Conservation (phyloP, 331 rosid genomes). For the Stylosanthes scabra region DNA sequence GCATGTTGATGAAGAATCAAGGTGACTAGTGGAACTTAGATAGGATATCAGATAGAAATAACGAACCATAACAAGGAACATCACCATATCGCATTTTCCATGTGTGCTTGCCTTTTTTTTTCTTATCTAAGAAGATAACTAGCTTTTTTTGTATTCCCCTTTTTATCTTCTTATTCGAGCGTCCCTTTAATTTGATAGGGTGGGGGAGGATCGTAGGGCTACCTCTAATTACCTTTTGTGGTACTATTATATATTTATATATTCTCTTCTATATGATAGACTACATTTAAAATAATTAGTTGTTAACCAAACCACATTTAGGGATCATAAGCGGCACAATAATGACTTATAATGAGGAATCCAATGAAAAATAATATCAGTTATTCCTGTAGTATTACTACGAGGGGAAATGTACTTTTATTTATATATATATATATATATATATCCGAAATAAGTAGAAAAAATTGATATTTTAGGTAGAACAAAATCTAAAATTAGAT, state of each 20-base stretch:
- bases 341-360: slow-evolving; percentile 58
- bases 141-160: slow-evolving; percentile 16
- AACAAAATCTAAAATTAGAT: no score
- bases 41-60: slow-evolving; percentile 37
- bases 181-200: not conserved
- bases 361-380: slow-evolving; percentile 44
- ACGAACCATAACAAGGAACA: slow-evolving; percentile 14
- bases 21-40: slow-evolving; percentile 41
- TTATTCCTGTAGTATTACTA: no score
- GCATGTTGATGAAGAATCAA: slow-evolving; percentile 31
- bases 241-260: slow-evolving; percentile 13
- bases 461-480: no score
- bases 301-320: slow-evolving; percentile 32
- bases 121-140: slow-evolving; percentile 38
- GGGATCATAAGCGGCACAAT: slow-evolving; percentile 51
- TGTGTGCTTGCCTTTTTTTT: slow-evolving; percentile 41
- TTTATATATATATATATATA: no score
- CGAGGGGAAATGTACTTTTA: not conserved
- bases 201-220: not conserved
- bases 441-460: no score
- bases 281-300: not conserved
- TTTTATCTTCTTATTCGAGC: slow-evolving; percentile 19
- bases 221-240: slow-evolving; percentile 32
- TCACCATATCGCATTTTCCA: slow-evolving; percentile 20
- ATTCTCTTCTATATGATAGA: no score